Conservation (phyloP, 345 rosid genomes). For the Aquilaria yunnanensis region DNA sequence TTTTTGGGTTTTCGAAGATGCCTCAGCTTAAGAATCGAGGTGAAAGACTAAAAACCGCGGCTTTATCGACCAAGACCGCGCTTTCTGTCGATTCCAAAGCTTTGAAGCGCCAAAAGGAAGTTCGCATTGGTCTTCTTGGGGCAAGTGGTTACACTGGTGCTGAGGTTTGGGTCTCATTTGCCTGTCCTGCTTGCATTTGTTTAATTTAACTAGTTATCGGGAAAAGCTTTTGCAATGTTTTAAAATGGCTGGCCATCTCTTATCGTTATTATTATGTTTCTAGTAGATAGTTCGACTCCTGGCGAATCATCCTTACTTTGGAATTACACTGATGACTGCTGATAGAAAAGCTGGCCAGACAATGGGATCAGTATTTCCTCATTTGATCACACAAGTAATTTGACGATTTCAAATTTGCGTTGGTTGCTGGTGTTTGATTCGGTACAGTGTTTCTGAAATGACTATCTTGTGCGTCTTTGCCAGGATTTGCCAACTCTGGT, state of each 20-base stretch:
- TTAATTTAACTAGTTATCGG: neutral
- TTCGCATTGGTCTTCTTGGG: constrained; percentile 85
- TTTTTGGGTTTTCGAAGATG: constrained; percentile 14
- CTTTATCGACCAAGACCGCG: constrained; percentile 34
- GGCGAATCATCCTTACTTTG: constrained; percentile 68
- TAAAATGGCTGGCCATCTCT: neutral
- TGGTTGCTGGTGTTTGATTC: neutral
- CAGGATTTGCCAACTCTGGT: constrained; percentile 81
- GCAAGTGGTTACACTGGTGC: constrained; percentile 99
- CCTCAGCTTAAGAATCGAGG: constrained; percentile 20
- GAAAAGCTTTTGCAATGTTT: neutral
- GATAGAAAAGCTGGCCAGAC: constrained; percentile 99
- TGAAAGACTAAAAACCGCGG: constrained; percentile 15
- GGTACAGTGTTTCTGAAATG: neutral
- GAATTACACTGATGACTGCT: constrained; percentile 82
- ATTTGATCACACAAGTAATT: constrained; percentile 57
- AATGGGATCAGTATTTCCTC: constrained; percentile 83
- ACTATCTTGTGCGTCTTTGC: constrained; percentile 6
- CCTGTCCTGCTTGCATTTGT: neutral
- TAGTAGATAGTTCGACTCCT: constrained; percentile 81
- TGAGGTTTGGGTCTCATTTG: constrained; percentile 49
- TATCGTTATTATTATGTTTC: constrained; percentile 1
- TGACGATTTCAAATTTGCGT: constrained; percentile 5
- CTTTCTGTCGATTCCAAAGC: constrained; percentile 26
- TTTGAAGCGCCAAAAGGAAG: constrained; percentile 34